Conservation (phyloP, 805 yeast genomes). For the Saccharomycopsis lassenensis region DNA sequence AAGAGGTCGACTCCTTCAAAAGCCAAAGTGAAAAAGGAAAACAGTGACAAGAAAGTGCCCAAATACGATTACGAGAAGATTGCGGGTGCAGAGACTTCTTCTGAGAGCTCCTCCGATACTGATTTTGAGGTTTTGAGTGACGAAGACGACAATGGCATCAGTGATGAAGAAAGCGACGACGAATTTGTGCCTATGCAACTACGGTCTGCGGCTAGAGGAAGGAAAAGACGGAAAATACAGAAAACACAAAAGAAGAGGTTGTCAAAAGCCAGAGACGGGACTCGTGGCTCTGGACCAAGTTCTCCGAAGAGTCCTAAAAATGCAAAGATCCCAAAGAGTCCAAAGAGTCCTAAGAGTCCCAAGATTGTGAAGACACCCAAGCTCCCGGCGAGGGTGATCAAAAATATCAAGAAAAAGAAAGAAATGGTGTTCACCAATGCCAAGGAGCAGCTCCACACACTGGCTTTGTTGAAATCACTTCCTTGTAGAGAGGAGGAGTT, state of each 20-base stretch:
- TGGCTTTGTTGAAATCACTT: conserved; percentile 33
- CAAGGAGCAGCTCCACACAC: conserved; percentile 30
- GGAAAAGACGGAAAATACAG: neutral
- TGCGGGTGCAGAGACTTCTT: neutral
- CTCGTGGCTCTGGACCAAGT: neutral
- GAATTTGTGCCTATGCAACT: conserved; percentile 21
- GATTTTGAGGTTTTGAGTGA: neutral
- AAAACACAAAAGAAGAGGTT: too few species aligned
- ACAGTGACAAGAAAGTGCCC: neutral
- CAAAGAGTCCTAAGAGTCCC: too few species aligned
- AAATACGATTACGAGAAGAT: neutral
- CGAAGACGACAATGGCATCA: neutral
- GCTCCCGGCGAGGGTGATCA: conserved; percentile 11
- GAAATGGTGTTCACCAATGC: conserved; percentile 25
- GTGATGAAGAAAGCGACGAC: conserved; percentile 22
- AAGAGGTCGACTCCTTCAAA: neutral
- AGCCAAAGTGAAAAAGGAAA: neutral
- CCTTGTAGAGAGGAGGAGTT: conserved; percentile 83
- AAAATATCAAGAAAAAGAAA: conserved; percentile 6
- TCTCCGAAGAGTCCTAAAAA: neutral
- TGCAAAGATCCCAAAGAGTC: conserved; percentile 1
- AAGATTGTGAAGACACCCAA: conserved; percentile 12
- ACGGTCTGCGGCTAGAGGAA: neutral
- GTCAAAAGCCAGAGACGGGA: too few species aligned
- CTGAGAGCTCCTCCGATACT: neutral